Conservation (phyloP, 1,139 yeast species). For the Meyerozyma smithsonii region DNA sequence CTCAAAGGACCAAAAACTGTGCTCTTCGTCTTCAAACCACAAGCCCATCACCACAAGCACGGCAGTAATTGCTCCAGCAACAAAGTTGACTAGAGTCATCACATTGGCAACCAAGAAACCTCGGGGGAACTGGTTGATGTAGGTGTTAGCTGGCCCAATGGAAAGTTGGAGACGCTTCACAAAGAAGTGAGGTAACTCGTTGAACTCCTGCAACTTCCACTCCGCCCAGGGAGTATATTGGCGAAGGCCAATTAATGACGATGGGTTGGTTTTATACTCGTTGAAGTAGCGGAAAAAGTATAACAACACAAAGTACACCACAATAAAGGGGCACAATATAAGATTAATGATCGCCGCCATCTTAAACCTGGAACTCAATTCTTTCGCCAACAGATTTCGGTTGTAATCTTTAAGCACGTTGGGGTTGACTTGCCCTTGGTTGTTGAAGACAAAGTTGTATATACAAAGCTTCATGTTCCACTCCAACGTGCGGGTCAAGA, state of each 20-base stretch:
- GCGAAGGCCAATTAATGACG: constrained; percentile 69
- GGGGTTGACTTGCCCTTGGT: constrained; percentile 78
- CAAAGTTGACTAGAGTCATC: constrained; percentile 63
- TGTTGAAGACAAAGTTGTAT: constrained; percentile 79
- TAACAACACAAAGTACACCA: constrained; percentile 71
- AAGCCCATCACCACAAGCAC: constrained; percentile 78
- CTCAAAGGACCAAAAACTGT: constrained; percentile 82
- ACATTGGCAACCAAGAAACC: constrained; percentile 54
- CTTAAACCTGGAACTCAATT: constrained; percentile 71
- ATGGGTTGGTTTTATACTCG: constrained; percentile 87
- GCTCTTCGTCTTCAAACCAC: constrained; percentile 75
- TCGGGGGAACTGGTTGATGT: constrained; percentile 89
- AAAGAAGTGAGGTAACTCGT: constrained; percentile 87
- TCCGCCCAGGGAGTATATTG: constrained; percentile 93
- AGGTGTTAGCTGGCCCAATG: constrained; percentile 71
- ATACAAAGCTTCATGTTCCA: constrained; percentile 92
- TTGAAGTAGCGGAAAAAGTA: constrained; percentile 90
- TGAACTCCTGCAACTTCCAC: constrained; percentile 92
- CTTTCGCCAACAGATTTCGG: constrained; percentile 61
- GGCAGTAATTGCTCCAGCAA: constrained; percentile 87
- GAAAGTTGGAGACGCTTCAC: constrained; percentile 73
- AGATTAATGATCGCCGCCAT: constrained; percentile 85
- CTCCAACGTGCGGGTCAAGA: constrained; percentile 81
- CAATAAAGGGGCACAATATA: constrained; percentile 79
- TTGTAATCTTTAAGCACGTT: constrained; percentile 68